Base-by-base conservation (phyloP, 495 filamentous ascomycete genomes). In the Durotheca rogersii region DNA sequence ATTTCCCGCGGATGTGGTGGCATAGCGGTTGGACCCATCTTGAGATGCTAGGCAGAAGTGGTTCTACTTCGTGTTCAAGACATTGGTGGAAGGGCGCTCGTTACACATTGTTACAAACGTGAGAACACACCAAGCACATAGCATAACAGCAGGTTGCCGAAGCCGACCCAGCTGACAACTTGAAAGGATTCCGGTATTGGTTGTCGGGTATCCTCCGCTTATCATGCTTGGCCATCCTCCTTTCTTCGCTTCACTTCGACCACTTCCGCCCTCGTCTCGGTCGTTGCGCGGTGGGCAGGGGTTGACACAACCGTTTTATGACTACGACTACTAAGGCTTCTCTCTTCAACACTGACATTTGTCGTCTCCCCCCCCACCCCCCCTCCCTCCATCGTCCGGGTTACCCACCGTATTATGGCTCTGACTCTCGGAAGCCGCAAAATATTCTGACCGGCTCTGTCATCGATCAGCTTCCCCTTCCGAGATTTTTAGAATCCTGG, bases 151-250 rank as follows among this genome's bases (percentile, higher is more conserved):
- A 17, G 14, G 21, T 32, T 16, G 36, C 18, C 12, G 33, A 48
- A 42, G 17, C 16, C 19, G 14, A 41, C 40, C 50, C 17, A n/a
- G n/a, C n/a, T n/a, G n/a, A n/a, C n/a, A n/a, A n/a, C n/a, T n/a
- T 32, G 46, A 42, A 41, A 40, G 45, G 50, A 20, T 49, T 32
- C 19, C 14, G 7, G 7, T 34, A 37, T 58, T 58, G 3, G 9
- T 21, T 47, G 56, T 51, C 51, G 38, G 45, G 21, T 56, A 37
- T 56, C 51, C 41, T 41, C 41, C 42, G 47, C 17, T 36, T 51
- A 33, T 42, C n/a, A n/a, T n/a, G n/a, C n/a, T n/a, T n/a, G n/a
- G n/a, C n/a, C n/a, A 14, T 32, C 37, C 46, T 41, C 32, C 36
- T 27, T 27, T 4, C 23, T 27, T 27, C 23, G 4, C 23, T 27